phyloP scores from a whole-genome alignment of 2,329 filamentous ascomycete species.

The Berkeleyomyces basicola region DNA sequence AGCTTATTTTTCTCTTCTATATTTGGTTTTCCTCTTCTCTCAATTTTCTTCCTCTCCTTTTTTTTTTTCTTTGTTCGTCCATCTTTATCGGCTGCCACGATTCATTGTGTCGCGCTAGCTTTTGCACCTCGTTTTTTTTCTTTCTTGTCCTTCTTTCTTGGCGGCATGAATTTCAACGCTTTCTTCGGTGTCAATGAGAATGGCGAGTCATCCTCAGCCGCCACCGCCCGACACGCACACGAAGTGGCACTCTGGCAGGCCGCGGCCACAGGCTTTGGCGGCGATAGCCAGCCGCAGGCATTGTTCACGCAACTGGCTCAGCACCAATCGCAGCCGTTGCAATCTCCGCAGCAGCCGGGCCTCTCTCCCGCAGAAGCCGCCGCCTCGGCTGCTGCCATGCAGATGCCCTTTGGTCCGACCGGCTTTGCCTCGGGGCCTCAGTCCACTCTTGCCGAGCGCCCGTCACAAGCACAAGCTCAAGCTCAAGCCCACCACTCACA shows the following conservation, averaged over 20 bases:
- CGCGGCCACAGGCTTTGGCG: background rate
- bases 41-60: background rate
- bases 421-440: conserved; percentile 17
- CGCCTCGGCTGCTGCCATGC: conserved; percentile 19
- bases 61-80: background rate
- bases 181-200: conserved; percentile 8
- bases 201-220: conserved; percentile 1
- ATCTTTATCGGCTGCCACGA: conserved; percentile 23
- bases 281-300: background rate
- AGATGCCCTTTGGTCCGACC: conserved; percentile 21
- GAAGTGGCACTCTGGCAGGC: conserved; percentile 12
- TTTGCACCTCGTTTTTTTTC: background rate
- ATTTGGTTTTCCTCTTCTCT: background rate
- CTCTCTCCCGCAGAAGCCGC: conserved; percentile 9
- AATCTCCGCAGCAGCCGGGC: conserved; percentile 2
- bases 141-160: background rate
- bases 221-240: conserved; percentile 7
- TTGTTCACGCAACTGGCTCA: conserved; percentile 2
- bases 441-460: conserved; percentile 11
- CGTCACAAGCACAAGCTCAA: conserved; percentile 1
- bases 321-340: conserved; percentile 8
- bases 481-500: background rate
- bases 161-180: conserved; percentile 12
- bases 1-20: background rate
- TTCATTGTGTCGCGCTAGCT: conserved; percentile 22